These are phyloP conservation scores for Colletotrichum ledebouriae DNA, from an alignment of 2,329 filamentous ascomycete species.

Conservation along the genomic window DNA sequence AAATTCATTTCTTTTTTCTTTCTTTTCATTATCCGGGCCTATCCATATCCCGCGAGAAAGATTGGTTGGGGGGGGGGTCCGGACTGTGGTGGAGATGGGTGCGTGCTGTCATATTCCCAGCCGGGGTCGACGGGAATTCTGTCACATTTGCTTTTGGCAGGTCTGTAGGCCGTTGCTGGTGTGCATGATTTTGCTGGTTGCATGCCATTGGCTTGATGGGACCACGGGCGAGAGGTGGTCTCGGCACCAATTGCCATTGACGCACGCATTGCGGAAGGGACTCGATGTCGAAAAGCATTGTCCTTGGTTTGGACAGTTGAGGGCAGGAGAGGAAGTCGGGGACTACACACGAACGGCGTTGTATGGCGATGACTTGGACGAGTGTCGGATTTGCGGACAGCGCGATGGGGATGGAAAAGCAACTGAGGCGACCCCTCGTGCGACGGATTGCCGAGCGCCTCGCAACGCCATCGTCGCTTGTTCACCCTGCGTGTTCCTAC, in stretches of 20 bases:
- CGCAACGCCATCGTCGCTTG: slow-evolving; percentile 6
- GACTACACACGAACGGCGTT: background rate
- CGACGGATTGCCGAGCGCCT: slow-evolving; percentile 2
- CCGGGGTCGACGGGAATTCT: slow-evolving; percentile 1
- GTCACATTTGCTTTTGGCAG: slow-evolving; percentile 16
- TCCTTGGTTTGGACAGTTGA: too few species aligned
- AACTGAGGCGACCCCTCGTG: slow-evolving; percentile 21
- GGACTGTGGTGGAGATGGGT: slow-evolving; percentile 7
- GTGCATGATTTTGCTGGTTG: background rate
- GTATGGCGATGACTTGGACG: background rate
- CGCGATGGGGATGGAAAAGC: slow-evolving; percentile 13
- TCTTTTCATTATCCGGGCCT: background rate
- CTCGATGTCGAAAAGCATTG: background rate
- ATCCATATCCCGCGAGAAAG: background rate
- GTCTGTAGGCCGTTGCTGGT: slow-evolving; percentile 9
- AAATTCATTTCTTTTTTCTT: slow-evolving; percentile 14
- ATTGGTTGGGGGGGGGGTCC: slow-evolving; percentile 28
- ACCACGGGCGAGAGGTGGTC: background rate
- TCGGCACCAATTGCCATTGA: background rate
- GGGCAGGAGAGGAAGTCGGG: background rate
- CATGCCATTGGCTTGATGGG: slow-evolving; percentile 7
- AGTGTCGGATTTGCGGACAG: slow-evolving; percentile 19
- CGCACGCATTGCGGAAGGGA: background rate
- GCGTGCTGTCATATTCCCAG: slow-evolving; percentile 27
- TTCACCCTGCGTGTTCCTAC: background rate